Evolutionary conservation across 805 yeast genomes (phyloP).

Genomic region (Ogataea trehaloabstinens): DNA sequence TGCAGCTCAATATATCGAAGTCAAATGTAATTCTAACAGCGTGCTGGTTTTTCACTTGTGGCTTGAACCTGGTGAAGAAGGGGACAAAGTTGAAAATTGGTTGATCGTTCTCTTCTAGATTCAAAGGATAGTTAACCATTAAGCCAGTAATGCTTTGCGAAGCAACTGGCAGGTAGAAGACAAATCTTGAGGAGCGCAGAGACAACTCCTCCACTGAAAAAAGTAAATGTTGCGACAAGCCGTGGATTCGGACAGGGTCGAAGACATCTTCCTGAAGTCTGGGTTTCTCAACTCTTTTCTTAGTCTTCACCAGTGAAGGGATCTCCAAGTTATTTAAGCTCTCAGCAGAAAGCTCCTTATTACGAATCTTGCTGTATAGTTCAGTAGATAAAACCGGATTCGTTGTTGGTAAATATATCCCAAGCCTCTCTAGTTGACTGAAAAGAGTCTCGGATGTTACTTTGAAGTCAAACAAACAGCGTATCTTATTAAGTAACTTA

Average conservation of each 20-base stretch:
- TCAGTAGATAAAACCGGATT: slow-evolving; percentile 29
- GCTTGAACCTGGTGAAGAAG: slow-evolving; percentile 10
- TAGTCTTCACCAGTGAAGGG: background rate
- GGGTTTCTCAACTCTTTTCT: slow-evolving; percentile 6
- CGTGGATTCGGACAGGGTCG: slow-evolving; percentile 11
- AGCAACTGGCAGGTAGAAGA: slow-evolving; percentile 28
- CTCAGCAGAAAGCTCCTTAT: slow-evolving; percentile 1
- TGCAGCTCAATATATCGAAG: slow-evolving; percentile 6
- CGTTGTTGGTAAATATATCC: slow-evolving; percentile 15
- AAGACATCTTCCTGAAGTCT: background rate
- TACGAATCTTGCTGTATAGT: slow-evolving; percentile 11
- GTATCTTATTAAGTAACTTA: slow-evolving; percentile 14
- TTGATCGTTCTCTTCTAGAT: slow-evolving; percentile 1
- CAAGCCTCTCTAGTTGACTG: slow-evolving; percentile 13
- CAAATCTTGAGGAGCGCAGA: slow-evolving; percentile 16
- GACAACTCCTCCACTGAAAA: slow-evolving; percentile 22
- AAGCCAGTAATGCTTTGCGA: slow-evolving; percentile 11
- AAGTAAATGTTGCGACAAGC: slow-evolving; percentile 17
- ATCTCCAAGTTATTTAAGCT: slow-evolving; percentile 3
- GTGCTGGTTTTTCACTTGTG: slow-evolving; percentile 5
- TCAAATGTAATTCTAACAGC: slow-evolving; percentile 10
- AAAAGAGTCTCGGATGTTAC: slow-evolving; percentile 14
- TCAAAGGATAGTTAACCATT: slow-evolving; percentile 18
- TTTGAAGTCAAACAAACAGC: slow-evolving; percentile 12
- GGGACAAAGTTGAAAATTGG: slow-evolving; percentile 7